phyloP scores from a whole-genome alignment of 352 stramenopile species.

The Phytopythium vexans region DNA sequence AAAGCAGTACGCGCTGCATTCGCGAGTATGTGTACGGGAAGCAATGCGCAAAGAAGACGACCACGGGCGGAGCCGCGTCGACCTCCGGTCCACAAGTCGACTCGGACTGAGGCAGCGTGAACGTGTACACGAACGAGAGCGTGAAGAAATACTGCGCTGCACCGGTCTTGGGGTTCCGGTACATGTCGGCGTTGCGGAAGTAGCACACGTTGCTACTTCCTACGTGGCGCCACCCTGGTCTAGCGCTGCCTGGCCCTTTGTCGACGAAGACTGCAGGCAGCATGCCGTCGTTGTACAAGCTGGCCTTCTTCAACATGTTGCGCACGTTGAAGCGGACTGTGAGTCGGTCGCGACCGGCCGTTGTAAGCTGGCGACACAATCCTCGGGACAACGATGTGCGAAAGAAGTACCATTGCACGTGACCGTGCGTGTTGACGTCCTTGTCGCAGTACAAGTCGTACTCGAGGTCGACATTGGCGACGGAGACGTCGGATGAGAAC shows the following conservation, averaged over 20 bases:
- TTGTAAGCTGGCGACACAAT: slow-evolving; percentile 1
- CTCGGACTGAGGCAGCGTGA: slow-evolving; percentile 11
- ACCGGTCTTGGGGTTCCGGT: slow-evolving; percentile 48
- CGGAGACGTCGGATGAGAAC: slow-evolving; percentile 30
- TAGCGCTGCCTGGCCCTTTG: background rate
- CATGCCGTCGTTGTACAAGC: slow-evolving; percentile 88
- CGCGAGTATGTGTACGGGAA: slow-evolving; percentile 86
- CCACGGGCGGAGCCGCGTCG: slow-evolving; percentile 18
- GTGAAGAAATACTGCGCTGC: slow-evolving; percentile 61
- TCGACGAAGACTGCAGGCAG: slow-evolving; percentile 60
- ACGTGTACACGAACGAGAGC: slow-evolving; percentile 77
- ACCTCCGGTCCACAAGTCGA: background rate
- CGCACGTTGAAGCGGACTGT: slow-evolving; percentile 80
- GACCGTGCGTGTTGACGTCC: slow-evolving; percentile 66
- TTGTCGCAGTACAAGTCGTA: slow-evolving; percentile 77
- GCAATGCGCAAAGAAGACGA: slow-evolving; percentile 76
- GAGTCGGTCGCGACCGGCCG: slow-evolving; percentile 15
- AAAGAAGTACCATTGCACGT: slow-evolving; percentile 92
- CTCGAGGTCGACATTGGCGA: slow-evolving; percentile 44
- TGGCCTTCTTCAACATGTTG: slow-evolving; percentile 86
- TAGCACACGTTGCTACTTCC: slow-evolving; percentile 75
- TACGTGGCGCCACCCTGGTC: slow-evolving; percentile 64
- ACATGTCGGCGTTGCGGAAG: slow-evolving; percentile 73
- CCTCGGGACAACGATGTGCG: slow-evolving; percentile 26
- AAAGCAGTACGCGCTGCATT: slow-evolving; percentile 50